These are phyloP conservation scores for Solanum habrochaites DNA, from an alignment of 257 asterid species.

Conservation along the genomic window DNA sequence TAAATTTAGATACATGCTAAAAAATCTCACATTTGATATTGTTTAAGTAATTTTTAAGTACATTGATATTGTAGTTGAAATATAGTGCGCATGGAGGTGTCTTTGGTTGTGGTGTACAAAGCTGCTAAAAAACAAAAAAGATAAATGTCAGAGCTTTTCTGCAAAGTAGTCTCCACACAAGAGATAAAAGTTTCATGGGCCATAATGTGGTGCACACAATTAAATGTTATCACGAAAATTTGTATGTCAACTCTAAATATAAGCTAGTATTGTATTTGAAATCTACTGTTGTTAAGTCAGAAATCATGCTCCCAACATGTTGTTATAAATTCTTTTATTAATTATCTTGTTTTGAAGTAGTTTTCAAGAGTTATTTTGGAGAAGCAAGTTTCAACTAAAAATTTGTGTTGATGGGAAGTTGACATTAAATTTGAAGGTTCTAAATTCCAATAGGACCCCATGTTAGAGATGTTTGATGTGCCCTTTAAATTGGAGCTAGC, in stretches of 20 bases:
- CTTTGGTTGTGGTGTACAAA: background rate
- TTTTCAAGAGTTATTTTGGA: background rate
- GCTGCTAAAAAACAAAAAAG: background rate
- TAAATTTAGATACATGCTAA: accelerated
- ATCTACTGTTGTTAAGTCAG: background rate
- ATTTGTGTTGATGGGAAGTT: background rate
- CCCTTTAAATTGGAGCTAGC: background rate
- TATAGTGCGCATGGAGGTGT: background rate
- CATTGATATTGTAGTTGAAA: background rate
- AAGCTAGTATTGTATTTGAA: background rate
- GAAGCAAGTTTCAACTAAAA: background rate
- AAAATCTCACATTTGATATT: background rate
- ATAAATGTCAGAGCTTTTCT: background rate
- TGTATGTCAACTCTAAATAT: background rate
- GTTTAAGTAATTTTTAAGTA: background rate
- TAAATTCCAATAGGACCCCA: background rate
- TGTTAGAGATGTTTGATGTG: background rate
- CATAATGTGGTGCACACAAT: background rate
- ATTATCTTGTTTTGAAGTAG: too few relatives aligned
- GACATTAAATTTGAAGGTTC: background rate
- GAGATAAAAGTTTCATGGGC: background rate
- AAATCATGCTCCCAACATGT: background rate
- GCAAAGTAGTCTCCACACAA: background rate
- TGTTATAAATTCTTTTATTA: background rate
- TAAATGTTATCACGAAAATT: background rate